Conservation (phyloP, 1,284 basidiomycete genomes). For the Tremellales sp. region DNA sequence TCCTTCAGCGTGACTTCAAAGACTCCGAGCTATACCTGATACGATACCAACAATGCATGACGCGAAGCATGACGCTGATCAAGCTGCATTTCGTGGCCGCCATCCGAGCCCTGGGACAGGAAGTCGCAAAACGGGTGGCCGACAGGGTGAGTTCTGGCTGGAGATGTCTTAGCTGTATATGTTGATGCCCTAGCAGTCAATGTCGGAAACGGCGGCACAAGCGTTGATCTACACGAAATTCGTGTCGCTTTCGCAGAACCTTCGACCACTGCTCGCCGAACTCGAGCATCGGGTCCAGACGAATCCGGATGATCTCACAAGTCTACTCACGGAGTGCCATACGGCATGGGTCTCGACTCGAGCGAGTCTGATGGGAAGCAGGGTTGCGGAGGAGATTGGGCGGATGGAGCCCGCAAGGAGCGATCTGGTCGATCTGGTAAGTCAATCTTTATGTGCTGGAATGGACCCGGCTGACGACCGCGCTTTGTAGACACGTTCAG, state of each 20-base stretch:
- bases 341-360: constrained; percentile 71
- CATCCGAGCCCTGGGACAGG: constrained; percentile 65
- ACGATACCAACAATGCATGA: constrained; percentile 92
- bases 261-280: constrained; percentile 73
- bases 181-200: constrained; percentile 53
- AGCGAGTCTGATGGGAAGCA: constrained; percentile 63
- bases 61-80: constrained; percentile 89
- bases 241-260: constrained; percentile 61
- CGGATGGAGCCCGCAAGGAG: constrained; percentile 70
- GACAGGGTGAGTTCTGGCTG: constrained; percentile 59
- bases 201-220: constrained; percentile 73
- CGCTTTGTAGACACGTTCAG: constrained; percentile 66
- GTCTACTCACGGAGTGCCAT: constrained; percentile 78
- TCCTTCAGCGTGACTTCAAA: constrained; percentile 71
- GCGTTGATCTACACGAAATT: constrained; percentile 89
- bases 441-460: constrained; percentile 24
- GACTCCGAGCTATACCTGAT: constrained; percentile 88
- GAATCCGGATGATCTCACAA: constrained; percentile 66
- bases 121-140: constrained; percentile 66
- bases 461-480: neutral
- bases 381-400: constrained; percentile 72
- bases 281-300: constrained; percentile 69
- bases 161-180: neutral
- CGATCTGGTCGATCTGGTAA: constrained; percentile 79
- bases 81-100: constrained; percentile 89